Conservation (phyloP, 2,329 filamentous ascomycete species). For the Aspergillus carbonarius region DNA sequence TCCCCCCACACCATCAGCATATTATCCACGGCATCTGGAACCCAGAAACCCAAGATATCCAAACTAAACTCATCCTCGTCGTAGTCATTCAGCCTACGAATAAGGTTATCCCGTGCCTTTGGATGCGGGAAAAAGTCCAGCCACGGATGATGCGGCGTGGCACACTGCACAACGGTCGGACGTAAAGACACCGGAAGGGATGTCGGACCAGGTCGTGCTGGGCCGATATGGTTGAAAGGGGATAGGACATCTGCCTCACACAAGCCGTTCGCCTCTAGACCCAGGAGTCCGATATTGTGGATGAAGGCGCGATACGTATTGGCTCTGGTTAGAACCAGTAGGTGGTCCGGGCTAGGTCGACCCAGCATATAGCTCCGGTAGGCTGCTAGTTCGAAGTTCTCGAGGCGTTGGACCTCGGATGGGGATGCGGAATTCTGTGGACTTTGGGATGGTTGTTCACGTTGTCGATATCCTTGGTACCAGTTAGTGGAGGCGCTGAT, state of each 20-base stretch:
- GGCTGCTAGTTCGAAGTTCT: background rate
- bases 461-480: conserved; percentile 4
- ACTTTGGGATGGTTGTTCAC: background rate
- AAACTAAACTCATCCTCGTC: background rate
- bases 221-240: background rate
- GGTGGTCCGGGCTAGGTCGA: background rate
- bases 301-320: background rate
- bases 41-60: background rate
- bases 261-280: background rate
- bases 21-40: background rate
- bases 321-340: background rate
- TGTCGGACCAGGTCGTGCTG: background rate
- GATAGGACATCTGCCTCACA: background rate
- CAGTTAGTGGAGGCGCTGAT: too few species aligned
- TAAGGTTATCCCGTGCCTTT: background rate
- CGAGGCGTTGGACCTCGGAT: background rate
- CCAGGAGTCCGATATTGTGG: background rate
- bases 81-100: background rate
- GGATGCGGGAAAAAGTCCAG: conserved; percentile 9
- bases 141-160: conserved; percentile 6
- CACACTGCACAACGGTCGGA: background rate
- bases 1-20: background rate
- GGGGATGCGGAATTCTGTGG: background rate
- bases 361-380: background rate
- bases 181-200: background rate